phyloP scores from a whole-genome alignment of 305 asterid species.

The Rubia balearica region DNA sequence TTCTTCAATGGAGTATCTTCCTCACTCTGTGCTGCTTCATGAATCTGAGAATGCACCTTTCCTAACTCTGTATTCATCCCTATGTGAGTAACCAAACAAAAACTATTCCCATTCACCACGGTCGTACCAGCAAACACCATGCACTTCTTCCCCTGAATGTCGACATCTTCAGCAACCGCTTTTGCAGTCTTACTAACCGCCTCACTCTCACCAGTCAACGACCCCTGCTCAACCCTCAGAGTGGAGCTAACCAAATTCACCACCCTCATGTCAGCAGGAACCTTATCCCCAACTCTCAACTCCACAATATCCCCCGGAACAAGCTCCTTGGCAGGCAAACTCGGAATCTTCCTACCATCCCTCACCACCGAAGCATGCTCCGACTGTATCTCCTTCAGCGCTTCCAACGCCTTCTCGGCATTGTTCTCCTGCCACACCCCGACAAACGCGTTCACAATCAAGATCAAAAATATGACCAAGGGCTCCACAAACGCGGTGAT shows the following conservation, averaged over 20 bases:
- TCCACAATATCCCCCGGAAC: slow-evolving; percentile 95
- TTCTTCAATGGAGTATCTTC: slow-evolving; percentile 97
- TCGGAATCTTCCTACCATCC: slow-evolving; percentile 56
- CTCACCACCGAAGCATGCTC: slow-evolving; percentile 78
- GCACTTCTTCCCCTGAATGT: slow-evolving; percentile 91
- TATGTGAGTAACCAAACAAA: slow-evolving; percentile 76
- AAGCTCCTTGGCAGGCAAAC: slow-evolving; percentile 76
- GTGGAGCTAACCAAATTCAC: slow-evolving; percentile 75
- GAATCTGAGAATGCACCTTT: slow-evolving; percentile 85
- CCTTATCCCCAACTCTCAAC: slow-evolving; percentile 87
- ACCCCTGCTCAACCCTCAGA: slow-evolving; percentile 82
- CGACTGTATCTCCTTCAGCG: slow-evolving; percentile 89
- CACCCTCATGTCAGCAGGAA: slow-evolving; percentile 96
- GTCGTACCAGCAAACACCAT: slow-evolving; percentile 99
- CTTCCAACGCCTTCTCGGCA: slow-evolving; percentile 94
- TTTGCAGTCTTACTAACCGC: slow-evolving; percentile 83
- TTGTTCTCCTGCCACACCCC: slow-evolving; percentile 99
- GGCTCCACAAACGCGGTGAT: slow-evolving; percentile 97
- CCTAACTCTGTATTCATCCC: slow-evolving; percentile 97
- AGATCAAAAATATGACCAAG: slow-evolving; percentile 72
- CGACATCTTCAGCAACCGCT: slow-evolving; percentile 71
- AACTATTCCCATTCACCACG: slow-evolving; percentile 82
- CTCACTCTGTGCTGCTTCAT: slow-evolving; percentile 78
- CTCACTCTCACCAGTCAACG: slow-evolving; percentile 95
- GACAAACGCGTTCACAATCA: slow-evolving; percentile 85